Base-by-base conservation (phyloP, 2,329 filamentous ascomycete genomes). In the Eurotiales sp. region DNA sequence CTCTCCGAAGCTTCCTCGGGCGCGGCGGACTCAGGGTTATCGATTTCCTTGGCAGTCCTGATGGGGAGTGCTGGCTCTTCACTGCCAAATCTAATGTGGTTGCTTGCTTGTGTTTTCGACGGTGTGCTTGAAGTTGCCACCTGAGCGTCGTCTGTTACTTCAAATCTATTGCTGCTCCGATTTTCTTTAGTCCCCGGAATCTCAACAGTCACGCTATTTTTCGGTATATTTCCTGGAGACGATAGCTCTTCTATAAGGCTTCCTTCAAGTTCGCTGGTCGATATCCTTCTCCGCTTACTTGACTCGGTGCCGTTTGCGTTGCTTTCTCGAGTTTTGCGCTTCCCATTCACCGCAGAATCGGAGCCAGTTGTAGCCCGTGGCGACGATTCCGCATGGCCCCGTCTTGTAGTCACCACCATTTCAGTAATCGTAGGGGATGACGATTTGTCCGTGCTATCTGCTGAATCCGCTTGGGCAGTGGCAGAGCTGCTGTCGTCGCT, bases 51-150 rank as follows among this genome's bases (percentile, higher is more conserved):
- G 2, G 44, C 46, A 36, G 54, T 52, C 40, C 52, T 53, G 36
- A 58, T 52, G 19, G 59, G 53, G 1, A 59, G 62, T 21, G 61
- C 59, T 22, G 69, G 68, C 19, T 74, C 72, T 54, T 73, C 71
- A 52, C 69, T 73, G 29, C 59, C 71, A 49, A 74, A 74, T 46
- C 70, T 65, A 34, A 72, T 61, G 49, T 72, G 69, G 14, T 40
- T 55, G 21, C 23, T 17, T 10, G 27, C 3, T 15, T 52, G n/a
- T n/a, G n/a, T 19, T 34, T 47, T 37, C n/a, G 43, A 19, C 2
- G 43, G 39, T 23, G 22, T 21, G 4, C 22, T 27, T 19, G 21
- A 14, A 21, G 36, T 32, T 22, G 32, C n/a, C 21, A 15, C 21
- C 17, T 39, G 22, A 19, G 37, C 12, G 23, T 44, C 17, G 27